Percentiles rank a stretch among this genome's conserved stretches.
Conservation (phyloP, 2,329 filamentous ascomycete genomes). For the Juglanconis sp. region DNA sequence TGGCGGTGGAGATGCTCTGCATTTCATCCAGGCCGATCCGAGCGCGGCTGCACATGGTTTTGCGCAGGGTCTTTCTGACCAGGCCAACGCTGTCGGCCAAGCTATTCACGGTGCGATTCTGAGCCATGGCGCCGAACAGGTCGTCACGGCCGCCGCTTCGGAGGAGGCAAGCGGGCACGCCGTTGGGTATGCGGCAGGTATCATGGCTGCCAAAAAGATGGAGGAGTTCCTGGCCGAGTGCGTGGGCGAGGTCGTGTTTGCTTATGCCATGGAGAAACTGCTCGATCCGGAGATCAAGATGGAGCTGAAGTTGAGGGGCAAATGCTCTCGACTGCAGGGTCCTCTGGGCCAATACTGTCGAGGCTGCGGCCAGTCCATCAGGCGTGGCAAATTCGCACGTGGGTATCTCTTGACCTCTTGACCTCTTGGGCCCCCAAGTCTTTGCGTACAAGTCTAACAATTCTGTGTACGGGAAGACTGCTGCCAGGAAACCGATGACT, state of each 20-base stretch:
- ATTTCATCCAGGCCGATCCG: slow-evolving; percentile 6
- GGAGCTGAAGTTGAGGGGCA: slow-evolving; percentile 11
- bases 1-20: slow-evolving; percentile 2
- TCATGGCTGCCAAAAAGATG: slow-evolving; percentile 17
- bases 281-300: slow-evolving; percentile 16
- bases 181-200: slow-evolving; percentile 12
- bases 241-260: slow-evolving; percentile 15
- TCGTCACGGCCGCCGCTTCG: not conserved
- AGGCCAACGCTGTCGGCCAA: slow-evolving; percentile 13
- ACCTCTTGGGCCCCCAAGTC: not conserved
- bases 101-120: slow-evolving; percentile 9
- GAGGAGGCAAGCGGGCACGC: slow-evolving; percentile 10
- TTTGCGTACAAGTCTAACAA: not conserved
- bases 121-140: slow-evolving; percentile 10
- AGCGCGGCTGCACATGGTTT: slow-evolving; percentile 13
- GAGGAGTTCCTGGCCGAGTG: slow-evolving; percentile 15
- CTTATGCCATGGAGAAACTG: slow-evolving; percentile 16
- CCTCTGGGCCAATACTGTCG: slow-evolving; percentile 15
- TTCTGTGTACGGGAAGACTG: not conserved
- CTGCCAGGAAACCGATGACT: slow-evolving; percentile 13
- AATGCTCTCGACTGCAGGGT: slow-evolving; percentile 12
- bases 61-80: slow-evolving; percentile 12
- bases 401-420: not conserved
- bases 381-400: slow-evolving; percentile 14
- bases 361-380: slow-evolving; percentile 10